Evolutionary conservation across 2,329 filamentous ascomycete genomes (phyloP), one percentile per base, ranked within the genome.

Genomic region (Monilinia laxa): DNA sequence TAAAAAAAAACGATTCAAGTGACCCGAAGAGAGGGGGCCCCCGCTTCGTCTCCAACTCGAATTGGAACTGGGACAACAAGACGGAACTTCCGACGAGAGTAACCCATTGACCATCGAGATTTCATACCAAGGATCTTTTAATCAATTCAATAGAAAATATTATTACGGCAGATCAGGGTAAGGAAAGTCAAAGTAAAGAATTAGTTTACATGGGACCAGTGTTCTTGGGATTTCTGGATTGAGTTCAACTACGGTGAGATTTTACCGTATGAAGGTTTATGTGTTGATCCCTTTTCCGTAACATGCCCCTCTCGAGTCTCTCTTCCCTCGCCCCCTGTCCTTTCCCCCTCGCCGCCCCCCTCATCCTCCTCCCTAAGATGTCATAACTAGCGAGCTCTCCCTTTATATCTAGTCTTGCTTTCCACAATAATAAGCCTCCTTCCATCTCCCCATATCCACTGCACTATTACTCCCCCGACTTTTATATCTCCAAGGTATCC

Each of bases 1-100:
- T 35, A 3, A 28, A 35, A 49, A 60, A 35, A 23, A 49, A 31
- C 20, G n/a, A 57, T 38, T 23, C 55, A 28, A 25, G 55, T 60
- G 42, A 60, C 57, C 57, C 38, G 25, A 35, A 60, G 45, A 51
- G 58, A 31, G 42, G 45, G 57, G 45, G 45, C 25, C 57, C 56
- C 57, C 57, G 57, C 57, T 47, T 59, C 45, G 20, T 35, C 31
- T 35, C 4, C 31, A 35, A 7, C 31, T 35, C 5, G 31, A 9
- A 35, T 9, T 35, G 7, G 31, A 35, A 35, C 31, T 35, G 31
- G 31, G 31, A 35, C 31, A 35, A 35, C 31, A 35, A 35, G 31
- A 49, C 57, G 57, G 42, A 49, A 49, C 57, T 35, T 59, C 57
- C 57, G 57, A 59, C 42, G 42, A 59, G 28, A 35, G 31, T 7